Base-by-base conservation (phyloP, 2,329 filamentous ascomycete genomes). In the Calonectria pauciramosa region DNA sequence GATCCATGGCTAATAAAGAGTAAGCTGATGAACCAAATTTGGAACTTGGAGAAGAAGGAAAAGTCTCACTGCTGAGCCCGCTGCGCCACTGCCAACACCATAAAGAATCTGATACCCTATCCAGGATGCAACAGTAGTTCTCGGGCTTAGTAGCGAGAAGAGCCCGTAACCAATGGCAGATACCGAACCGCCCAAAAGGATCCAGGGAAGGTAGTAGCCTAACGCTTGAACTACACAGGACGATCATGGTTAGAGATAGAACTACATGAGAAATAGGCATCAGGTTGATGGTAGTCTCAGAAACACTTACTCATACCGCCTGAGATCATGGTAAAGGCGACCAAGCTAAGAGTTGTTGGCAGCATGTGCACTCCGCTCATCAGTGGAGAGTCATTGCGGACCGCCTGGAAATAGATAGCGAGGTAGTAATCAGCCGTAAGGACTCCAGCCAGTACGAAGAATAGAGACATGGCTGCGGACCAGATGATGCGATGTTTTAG, bases 371-470 rank as follows among this genome's bases (percentile, higher is more conserved):
- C 72, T 9, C 80, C 80, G n/a, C 78, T 81, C 71, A 72, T 69
- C n/a, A 79, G 13, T 2, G 80, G 70, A 1, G 65, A 60, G 11
- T 68, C 73, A 3, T 75, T 76, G 26, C 74, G 68, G 34, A 82
- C 71, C 2, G 73, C 73, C 68, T 80, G 79, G 56, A 82, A 81
- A 70, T 75, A 82, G 20, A 76, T 77, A 5, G 80, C 76, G 7
- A 81, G 69, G 60, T 79, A 81, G 28, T 72, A 72, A 0, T 66
- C 60, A 5, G 51, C 51, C 26, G 26, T 52, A 20, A 70, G 47
- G 1, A 70, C 20, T 5, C 51, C 16, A 26, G 70, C 69, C 34
- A 73, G 60, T 18, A 36, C 71, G 60, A 44, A 76, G 60, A 52
- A 76, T 69, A 23, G 69, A 66, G 63, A 71, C 64, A 16, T 79